Evolutionary conservation across 2,329 filamentous ascomycete species (phyloP).

Genomic region (Cladosporium colombiae): DNA sequence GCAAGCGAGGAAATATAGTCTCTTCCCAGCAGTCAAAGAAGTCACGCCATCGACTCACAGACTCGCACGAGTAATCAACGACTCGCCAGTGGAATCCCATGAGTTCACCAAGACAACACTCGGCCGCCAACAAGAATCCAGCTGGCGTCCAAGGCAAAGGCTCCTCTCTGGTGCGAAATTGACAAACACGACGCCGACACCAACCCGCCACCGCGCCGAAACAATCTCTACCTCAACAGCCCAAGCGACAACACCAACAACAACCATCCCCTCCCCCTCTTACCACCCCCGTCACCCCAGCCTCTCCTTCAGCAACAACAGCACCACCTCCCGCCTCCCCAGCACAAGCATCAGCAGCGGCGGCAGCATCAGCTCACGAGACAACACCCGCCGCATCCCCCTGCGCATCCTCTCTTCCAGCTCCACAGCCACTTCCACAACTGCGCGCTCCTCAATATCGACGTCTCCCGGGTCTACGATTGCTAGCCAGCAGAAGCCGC

Average conservation of each 20-base stretch:
- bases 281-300: slow-evolving; percentile 33
- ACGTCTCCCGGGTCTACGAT: slow-evolving; percentile 5
- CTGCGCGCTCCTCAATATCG: slow-evolving; percentile 4
- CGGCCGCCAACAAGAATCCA: background rate
- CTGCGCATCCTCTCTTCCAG: slow-evolving; percentile 30
- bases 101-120: background rate
- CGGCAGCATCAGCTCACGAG: slow-evolving; percentile 29
- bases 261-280: slow-evolving; percentile 25
- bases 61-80: slow-evolving; percentile 13
- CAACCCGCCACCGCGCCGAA: slow-evolving; percentile 1
- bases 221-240: slow-evolving; percentile 3
- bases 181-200: background rate
- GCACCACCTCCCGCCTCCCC: background rate
- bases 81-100: background rate
- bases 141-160: slow-evolving; percentile 1
- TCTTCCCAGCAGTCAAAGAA: slow-evolving; percentile 32
- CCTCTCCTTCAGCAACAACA: slow-evolving; percentile 21
- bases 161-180: slow-evolving; percentile 6
- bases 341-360: slow-evolving; percentile 32
- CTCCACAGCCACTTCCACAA: slow-evolving; percentile 20
- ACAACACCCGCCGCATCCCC: slow-evolving; percentile 24
- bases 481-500: slow-evolving; percentile 8
- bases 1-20: slow-evolving; percentile 29
- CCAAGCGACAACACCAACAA: slow-evolving; percentile 10
- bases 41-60: slow-evolving; percentile 23